These are phyloP conservation scores for Leccinum incarnatum DNA, from an alignment of 768 basidiomycete genomes.

Conservation along the genomic window DNA sequence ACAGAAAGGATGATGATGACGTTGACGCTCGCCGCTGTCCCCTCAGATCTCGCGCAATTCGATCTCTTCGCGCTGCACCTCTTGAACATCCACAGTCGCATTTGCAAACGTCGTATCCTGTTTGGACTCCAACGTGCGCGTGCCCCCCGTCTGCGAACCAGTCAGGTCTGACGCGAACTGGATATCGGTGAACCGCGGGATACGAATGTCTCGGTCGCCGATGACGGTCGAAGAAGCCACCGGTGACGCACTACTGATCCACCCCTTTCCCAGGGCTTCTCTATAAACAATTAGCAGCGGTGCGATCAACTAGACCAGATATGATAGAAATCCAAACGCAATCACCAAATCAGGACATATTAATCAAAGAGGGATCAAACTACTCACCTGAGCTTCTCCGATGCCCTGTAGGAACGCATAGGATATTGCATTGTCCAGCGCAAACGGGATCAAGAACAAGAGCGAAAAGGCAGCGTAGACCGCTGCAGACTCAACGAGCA, in stretches of 20 bases:
- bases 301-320: constrained; percentile 31
- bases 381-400: constrained; percentile 33
- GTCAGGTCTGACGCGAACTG: constrained; percentile 18
- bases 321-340: not conserved
- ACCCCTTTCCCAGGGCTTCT: constrained; percentile 37
- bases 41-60: constrained; percentile 4
- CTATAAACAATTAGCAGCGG: constrained; percentile 39
- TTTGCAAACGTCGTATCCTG: not conserved
- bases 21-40: not conserved
- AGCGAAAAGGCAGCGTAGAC: constrained; percentile 29
- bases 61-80: constrained; percentile 59
- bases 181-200: constrained; percentile 24
- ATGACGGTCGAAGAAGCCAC: not conserved
- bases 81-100: constrained; percentile 45
- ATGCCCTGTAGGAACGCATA: constrained; percentile 36
- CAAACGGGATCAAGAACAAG: constrained; percentile 29
- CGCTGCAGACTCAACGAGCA: constrained; percentile 29
- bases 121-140: constrained; percentile 13
- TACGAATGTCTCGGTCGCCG: constrained; percentile 8
- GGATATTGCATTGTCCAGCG: constrained; percentile 19
- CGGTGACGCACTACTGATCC: constrained; percentile 24
- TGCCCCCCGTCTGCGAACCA: not conserved
- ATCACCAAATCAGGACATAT: not conserved
- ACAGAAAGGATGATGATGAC: not conserved
- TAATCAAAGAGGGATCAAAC: not conserved